Conservation (phyloP, 805 yeast species). For the Teunomyces atbi region DNA sequence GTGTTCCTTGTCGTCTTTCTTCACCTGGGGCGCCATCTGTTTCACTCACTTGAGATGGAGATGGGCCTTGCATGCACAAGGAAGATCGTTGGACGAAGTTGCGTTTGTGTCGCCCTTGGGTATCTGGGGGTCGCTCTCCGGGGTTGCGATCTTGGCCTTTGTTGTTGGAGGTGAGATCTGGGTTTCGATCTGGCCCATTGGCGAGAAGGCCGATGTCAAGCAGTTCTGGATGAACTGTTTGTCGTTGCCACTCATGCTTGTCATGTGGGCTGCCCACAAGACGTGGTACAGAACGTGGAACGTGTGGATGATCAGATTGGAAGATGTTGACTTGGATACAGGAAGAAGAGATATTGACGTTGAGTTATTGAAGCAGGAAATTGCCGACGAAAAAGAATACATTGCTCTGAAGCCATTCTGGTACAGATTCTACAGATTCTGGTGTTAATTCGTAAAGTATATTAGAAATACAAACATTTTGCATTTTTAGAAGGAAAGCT, state of each 20-base stretch:
- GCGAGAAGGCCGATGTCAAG: constrained; percentile 25
- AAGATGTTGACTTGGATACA: constrained; percentile 41
- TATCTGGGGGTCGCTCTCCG: constrained; percentile 34
- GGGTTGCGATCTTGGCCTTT: constrained; percentile 29
- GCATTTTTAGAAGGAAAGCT: background rate
- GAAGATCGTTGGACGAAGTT: constrained; percentile 34
- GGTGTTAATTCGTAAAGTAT: constrained; percentile 22
- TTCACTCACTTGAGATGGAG: constrained; percentile 42
- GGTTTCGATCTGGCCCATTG: constrained; percentile 40
- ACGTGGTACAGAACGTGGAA: constrained; percentile 28
- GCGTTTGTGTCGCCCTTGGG: constrained; percentile 35
- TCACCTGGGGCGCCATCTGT: constrained; percentile 42
- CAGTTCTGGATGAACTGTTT: constrained; percentile 53
- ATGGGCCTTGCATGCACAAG: constrained; percentile 34
- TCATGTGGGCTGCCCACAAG: constrained; percentile 45
- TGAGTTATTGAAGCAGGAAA: constrained; percentile 38
- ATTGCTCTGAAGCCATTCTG: constrained; percentile 29
- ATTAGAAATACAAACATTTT: background rate
- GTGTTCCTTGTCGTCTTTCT: constrained; percentile 40
- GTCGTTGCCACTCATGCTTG: constrained; percentile 36
- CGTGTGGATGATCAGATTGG: constrained; percentile 27
- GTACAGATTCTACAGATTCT: constrained; percentile 29
- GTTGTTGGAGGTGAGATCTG: constrained; percentile 39
- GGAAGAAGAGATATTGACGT: constrained; percentile 40
- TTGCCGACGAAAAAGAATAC: constrained; percentile 36